Evolutionary conservation across 441 rosid genomes (phyloP).

Genomic region (Macaranga tanarius): DNA sequence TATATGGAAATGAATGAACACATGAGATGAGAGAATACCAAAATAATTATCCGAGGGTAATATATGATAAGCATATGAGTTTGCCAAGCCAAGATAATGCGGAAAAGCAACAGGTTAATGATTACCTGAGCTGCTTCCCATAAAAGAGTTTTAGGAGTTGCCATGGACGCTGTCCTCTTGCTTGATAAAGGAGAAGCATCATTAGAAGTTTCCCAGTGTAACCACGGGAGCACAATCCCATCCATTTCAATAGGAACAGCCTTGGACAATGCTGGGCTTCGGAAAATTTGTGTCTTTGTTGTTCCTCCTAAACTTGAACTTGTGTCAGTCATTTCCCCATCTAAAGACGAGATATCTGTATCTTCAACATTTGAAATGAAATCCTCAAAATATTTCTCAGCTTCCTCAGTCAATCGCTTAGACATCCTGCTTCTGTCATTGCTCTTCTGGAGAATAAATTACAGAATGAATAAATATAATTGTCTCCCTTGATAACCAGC

Average conservation of each 20-base stretch:
- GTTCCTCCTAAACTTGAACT: slow-evolving; percentile 70
- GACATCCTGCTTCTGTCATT: slow-evolving; percentile 76
- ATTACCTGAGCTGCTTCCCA: slow-evolving; percentile 58
- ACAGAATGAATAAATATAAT: background rate
- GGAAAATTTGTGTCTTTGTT: slow-evolving; percentile 42
- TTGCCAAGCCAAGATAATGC: background rate
- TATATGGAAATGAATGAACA: background rate
- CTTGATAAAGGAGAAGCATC: slow-evolving; percentile 49
- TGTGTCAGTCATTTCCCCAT: slow-evolving; percentile 90
- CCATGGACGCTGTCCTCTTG: slow-evolving; percentile 32
- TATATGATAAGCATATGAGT: background rate
- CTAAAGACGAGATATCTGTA: slow-evolving; percentile 89
- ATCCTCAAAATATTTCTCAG: slow-evolving; percentile 86
- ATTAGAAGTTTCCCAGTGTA: slow-evolving; percentile 85
- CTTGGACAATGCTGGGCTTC: slow-evolving; percentile 36
- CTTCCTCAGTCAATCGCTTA: slow-evolving; percentile 75
- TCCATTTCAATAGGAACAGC: slow-evolving; percentile 70
- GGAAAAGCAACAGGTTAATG: background rate
- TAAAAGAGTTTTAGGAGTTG: slow-evolving; percentile 33
- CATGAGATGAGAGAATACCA: too few relatives aligned
- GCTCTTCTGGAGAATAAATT: slow-evolving; percentile 50
- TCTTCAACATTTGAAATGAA: slow-evolving; percentile 90
- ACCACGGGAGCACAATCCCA: slow-evolving; percentile 86
- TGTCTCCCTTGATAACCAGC: background rate
- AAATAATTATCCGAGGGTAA: background rate